Evolutionary conservation across 2,329 filamentous ascomycete genomes (phyloP), one percentile per base, ranked within the genome.

Genomic region (Scedosporium minutisporum): DNA sequence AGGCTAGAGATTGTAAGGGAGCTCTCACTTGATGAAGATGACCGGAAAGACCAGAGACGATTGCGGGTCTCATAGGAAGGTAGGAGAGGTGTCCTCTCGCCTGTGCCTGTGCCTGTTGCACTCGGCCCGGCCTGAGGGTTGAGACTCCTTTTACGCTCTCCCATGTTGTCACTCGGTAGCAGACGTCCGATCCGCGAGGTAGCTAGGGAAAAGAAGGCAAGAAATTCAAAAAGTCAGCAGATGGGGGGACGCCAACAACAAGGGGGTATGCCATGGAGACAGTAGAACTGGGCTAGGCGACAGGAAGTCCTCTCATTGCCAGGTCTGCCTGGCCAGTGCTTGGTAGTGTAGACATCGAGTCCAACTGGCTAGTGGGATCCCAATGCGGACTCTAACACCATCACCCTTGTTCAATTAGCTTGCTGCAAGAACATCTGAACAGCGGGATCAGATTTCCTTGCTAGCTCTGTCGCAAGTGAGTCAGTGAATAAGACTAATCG

Each of bases 121-220:
- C 12, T 9, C 12, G n/a, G 18, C 21, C 18, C 21, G 1, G 44
- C 4, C 12, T 25, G 51, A 55, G 21, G 18, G 21, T 21, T 55
- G 51, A 18, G 9, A 25, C 21, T 55, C 51, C 51, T 14, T 21
- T 23, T 55, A 23, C 51, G 51, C 51, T 55, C 51, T 21, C 51
- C 51, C 51, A 55, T 55, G 12, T 14, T 55, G 51, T 55, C 51
- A 57, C 42, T n/a, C 41, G 33, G 63, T 64, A 9, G 62, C 62
- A 18, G 57, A 63, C 33, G 58, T 60, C 44, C 16, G 65, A 29
- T 60, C 65, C 38, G 57, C 57, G 10, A 66, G 64, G 66, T 16
- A 62, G 10, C n/a, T 7, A 21, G 21, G 51, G 1, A 27, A 55
- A 23, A 55, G 51, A 23, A 55, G 21, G 21, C 2, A 7, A 55